phyloP scores from a whole-genome alignment of 2,329 filamentous ascomycete genomes.

The Aspergillus calidoustus region DNA sequence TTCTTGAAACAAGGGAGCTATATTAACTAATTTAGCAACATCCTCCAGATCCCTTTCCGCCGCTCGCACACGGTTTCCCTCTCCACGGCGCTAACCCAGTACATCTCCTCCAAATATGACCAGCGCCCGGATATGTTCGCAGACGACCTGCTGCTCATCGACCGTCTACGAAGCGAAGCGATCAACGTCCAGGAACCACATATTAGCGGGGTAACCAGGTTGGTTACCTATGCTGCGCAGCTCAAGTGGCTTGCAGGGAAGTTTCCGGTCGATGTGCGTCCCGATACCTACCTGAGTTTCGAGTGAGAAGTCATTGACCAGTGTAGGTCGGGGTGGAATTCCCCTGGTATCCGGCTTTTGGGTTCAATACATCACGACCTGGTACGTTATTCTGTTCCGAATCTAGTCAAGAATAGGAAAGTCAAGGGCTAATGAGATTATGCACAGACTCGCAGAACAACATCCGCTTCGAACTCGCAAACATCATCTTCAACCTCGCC shows the following conservation, averaged over 20 bases:
- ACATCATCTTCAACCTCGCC: constrained; percentile 90
- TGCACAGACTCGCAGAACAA: constrained; percentile 64
- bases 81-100: constrained; percentile 82
- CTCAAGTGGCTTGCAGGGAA: constrained; percentile 92
- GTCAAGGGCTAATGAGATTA: background rate
- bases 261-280: constrained; percentile 84
- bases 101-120: constrained; percentile 98
- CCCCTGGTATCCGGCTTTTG: constrained; percentile 91
- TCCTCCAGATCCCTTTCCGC: constrained; percentile 82
- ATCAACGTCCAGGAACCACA: constrained; percentile 88
- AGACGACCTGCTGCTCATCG: constrained; percentile 84
- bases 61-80: constrained; percentile 79
- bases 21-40: constrained; percentile 42
- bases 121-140: constrained; percentile 97
- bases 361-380: constrained; percentile 82
- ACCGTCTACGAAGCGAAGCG: constrained; percentile 81
- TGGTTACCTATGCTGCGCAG: constrained; percentile 91
- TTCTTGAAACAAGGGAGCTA: background rate
- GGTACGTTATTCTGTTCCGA: constrained; percentile 32
- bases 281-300: background rate
- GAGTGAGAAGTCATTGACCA: background rate
- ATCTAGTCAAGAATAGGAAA: background rate
- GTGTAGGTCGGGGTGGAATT: constrained; percentile 87
- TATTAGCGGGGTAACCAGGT: constrained; percentile 79
- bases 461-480: constrained; percentile 81